Base-by-base conservation (phyloP, 257 asterid species). In the Ocimum tenuiflorum region DNA sequence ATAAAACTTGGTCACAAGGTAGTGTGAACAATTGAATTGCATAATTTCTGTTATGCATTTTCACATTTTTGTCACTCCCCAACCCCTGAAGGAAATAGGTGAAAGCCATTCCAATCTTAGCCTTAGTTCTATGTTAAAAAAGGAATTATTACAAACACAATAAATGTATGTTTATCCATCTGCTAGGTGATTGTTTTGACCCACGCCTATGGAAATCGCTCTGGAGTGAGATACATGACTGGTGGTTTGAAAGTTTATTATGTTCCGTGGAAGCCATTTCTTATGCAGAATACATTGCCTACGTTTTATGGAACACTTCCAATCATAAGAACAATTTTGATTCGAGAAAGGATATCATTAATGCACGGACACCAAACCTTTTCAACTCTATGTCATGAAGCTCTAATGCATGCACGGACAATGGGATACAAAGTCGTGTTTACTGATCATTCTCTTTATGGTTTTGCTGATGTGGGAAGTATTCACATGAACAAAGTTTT, bases 401-500 rank as follows among this genome's bases (percentile, higher is more conserved):
- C 97, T 70, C 74, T 94, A 49, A 90, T 94, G 95, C 96, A 94
- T 6, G 97, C 99, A 20, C 92, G 96, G n/a, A 94, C 97, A 1
- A 89, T 92, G 97, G 95, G 97, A 6, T 89, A 81, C 86, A 88
- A 77, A 85, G 99, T 89, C 71, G 88, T 92, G 60, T 92, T 92
- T 71, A 92, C 99, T 5, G 97, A 94, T 82, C 97, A 94, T 83
- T 94, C 99, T 43, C 95, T 94, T 36, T 94, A 94, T 74, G 99
- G 99, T 13, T 92, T 92, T 80, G 90, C 94, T 71, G 99, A 92
- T 46, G 86, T 82, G 75, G 96, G 97, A 67, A 92, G 99, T 69
- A 87, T 90, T 83, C 96, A 94, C 79, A 90, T 90, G 99, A 90
- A 94, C 85, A 94, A 94, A 82, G 97, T 94, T 19, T 73, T 94